Conservation (phyloP, 148 eudicot species). For the Rhododendron ferrugineum region DNA sequence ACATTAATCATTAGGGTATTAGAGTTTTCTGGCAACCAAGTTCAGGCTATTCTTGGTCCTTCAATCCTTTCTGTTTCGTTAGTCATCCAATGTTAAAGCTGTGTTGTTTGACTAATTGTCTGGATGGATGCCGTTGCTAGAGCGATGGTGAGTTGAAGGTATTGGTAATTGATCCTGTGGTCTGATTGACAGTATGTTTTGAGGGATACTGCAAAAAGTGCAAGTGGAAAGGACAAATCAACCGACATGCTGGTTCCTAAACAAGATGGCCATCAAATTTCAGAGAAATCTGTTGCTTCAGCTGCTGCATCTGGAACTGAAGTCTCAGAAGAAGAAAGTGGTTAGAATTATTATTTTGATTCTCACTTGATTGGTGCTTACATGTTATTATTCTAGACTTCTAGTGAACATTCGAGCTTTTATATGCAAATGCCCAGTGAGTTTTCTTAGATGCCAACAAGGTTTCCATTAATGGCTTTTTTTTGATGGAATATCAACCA, state of each 20-base stretch:
- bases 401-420: background rate
- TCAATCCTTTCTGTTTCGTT: background rate
- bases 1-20: background rate
- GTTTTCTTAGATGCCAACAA: background rate
- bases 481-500: background rate
- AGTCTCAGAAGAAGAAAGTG: slow-evolving; percentile 38
- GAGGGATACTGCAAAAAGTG: slow-evolving; percentile 50
- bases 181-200: slow-evolving; percentile 53
- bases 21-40: background rate
- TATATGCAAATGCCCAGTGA: background rate
- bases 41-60: background rate
- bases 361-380: background rate
- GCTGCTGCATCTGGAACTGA: slow-evolving; percentile 38
- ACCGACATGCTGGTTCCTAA: slow-evolving; percentile 40
- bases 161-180: background rate
- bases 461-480: background rate
- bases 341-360: slow-evolving; percentile 25
- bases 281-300: slow-evolving; percentile 21
- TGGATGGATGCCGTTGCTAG: background rate
- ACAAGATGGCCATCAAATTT: slow-evolving; percentile 37
- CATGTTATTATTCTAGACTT: background rate
- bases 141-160: background rate
- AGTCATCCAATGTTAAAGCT: background rate
- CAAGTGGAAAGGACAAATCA: slow-evolving; percentile 63
- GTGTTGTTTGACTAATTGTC: background rate